Base-by-base conservation (phyloP, 1,284 basidiomycete species). In the Papiliotrema laurentii region DNA sequence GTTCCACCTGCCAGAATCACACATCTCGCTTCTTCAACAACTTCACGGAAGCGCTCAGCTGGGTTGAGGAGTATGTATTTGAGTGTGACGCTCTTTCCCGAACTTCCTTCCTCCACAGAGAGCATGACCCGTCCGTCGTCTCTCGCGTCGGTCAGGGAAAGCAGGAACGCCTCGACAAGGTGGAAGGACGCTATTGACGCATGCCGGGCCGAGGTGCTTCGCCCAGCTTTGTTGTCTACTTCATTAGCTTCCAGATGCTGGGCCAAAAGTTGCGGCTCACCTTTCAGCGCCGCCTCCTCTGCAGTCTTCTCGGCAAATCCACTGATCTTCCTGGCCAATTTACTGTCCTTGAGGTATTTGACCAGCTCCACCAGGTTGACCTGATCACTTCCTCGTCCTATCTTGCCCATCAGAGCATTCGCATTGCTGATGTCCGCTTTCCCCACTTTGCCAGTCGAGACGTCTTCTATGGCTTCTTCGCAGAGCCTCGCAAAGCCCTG, bases 51-150 rank as follows among this genome's bases (percentile, higher is more conserved):
- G 50, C 85, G 80, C 16, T 90, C 86, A 1, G 89, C 82, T 0
- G 94, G 93, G 63, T 98, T 96, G n/a, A 98, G 80, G 30, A 94
- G 83, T 58, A 97, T 87, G 65, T 97, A 98, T 62, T 88, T 91
- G 47, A 97, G 77, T 51, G 87, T 76, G 1, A 48, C 46, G 30
- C 40, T 41, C 19, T 49, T 25, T 18, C 46, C 43, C 4, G 31
- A 10, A 7, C 41, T n/a, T 13, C 30, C 19, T 9, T 78, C 77
- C 33, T 79, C 50, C 22, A 45, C 41, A n/a, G 67, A 64, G 1
- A 76, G 54, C 6, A 75, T 60, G 30, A 80, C 65, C 2, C 79
- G 72, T 24, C 83, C 75, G 50, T 96, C 92, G 58, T 89, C 85
- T 56, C 83, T 85, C 0, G 86, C 80, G 55, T 88, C 84, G 1